Percentiles rank a stretch among this genome's conserved stretches.
These are phyloP conservation scores for Irpex sp. DNA, from an alignment of 1,284 basidiomycete species.

Conservation along the genomic window DNA sequence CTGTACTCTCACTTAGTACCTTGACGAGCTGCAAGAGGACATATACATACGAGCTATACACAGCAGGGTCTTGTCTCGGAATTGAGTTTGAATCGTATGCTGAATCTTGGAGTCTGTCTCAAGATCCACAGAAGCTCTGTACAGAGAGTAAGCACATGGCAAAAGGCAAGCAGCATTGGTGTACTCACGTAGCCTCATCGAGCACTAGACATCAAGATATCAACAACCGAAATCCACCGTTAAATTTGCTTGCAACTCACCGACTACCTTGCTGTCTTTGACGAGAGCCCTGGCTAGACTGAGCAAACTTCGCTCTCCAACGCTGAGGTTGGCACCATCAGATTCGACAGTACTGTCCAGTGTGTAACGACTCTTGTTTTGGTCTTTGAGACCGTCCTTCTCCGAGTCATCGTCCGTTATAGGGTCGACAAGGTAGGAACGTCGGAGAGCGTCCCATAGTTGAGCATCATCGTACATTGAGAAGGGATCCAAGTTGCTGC, in stretches of 20 bases:
- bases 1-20: conserved; percentile 26
- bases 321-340: conserved; percentile 81
- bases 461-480: conserved; percentile 69
- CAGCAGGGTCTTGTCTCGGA: conserved; percentile 26
- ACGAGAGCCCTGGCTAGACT: conserved; percentile 30
- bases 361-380: conserved; percentile 46
- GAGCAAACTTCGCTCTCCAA: conserved; percentile 47
- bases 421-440: conserved; percentile 69
- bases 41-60: conserved; percentile 28
- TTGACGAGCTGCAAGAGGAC: not conserved
- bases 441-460: conserved; percentile 80
- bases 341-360: conserved; percentile 82
- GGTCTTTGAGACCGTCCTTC: conserved; percentile 7
- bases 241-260: conserved; percentile 25
- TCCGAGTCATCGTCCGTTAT: conserved; percentile 11
- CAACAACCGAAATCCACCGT: not conserved
- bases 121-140: conserved; percentile 45
- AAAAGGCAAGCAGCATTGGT: not conserved
- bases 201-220: conserved; percentile 17
- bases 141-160: not conserved
- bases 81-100: conserved; percentile 51
- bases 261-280: conserved; percentile 30
- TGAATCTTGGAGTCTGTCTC: conserved; percentile 63
- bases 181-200: conserved; percentile 29
- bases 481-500: conserved; percentile 80